These are phyloP conservation scores for Arthrobotrys megalospora DNA, from an alignment of 2,329 filamentous ascomycete genomes.

Conservation along the genomic window DNA sequence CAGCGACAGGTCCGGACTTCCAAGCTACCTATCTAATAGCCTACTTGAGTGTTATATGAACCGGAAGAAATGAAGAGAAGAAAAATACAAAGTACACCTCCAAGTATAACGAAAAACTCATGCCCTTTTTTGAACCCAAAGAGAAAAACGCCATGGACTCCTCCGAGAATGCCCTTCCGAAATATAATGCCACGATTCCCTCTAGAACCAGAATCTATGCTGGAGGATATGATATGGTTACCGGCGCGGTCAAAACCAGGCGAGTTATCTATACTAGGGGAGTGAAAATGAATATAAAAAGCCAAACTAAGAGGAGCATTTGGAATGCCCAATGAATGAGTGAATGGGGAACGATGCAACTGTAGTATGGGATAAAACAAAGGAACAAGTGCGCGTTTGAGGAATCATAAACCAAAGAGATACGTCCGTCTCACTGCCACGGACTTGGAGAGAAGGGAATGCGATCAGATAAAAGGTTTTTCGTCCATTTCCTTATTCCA, in stretches of 20 bases:
- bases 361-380: background rate
- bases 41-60: background rate
- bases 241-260: constrained; percentile 39
- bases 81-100: constrained; percentile 26
- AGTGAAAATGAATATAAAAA: constrained; percentile 6
- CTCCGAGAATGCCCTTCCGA: constrained; percentile 51
- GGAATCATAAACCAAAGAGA: constrained; percentile 56
- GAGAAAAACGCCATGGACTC: constrained; percentile 58
- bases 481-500: constrained; percentile 43
- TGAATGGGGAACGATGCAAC: background rate
- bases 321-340: background rate
- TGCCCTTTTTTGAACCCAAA: constrained; percentile 14
- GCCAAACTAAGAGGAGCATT: background rate
- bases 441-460: constrained; percentile 53
- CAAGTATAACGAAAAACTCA: constrained; percentile 34
- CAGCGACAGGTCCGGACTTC: background rate
- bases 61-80: background rate
- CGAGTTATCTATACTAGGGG: constrained; percentile 36
- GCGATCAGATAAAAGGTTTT: constrained; percentile 49
- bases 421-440: constrained; percentile 46
- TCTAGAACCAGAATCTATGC: constrained; percentile 51
- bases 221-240: constrained; percentile 50
- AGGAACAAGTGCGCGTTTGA: constrained; percentile 48
- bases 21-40: constrained; percentile 16
- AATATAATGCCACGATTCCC: constrained; percentile 46